These are phyloP conservation scores for Dioscorea alata DNA, from an alignment of 106 monocot genomes.

Conservation along the genomic window DNA sequence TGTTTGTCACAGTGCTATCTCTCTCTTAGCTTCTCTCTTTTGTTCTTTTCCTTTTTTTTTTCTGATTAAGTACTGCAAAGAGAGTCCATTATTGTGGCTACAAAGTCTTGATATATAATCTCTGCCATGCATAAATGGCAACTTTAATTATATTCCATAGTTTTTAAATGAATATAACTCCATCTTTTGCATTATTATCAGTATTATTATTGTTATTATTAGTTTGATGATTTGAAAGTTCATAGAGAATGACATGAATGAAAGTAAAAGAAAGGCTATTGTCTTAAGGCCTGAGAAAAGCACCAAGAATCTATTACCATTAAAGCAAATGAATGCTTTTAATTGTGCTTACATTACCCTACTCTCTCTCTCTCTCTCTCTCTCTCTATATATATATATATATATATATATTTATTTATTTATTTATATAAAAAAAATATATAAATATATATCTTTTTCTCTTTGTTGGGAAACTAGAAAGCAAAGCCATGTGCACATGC, in stretches of 20 bases:
- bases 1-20: too few relatives aligned
- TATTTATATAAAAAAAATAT: too few relatives aligned
- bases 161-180: too few relatives aligned
- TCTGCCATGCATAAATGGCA: background rate
- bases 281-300: background rate
- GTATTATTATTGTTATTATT: too few relatives aligned
- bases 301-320: background rate
- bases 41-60: too few relatives aligned
- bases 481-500: constrained; percentile 25
- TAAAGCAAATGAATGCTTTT: background rate
- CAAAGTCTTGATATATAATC: background rate
- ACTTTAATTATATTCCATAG: background rate
- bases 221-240: too few relatives aligned
- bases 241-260: too few relatives aligned
- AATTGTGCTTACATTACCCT: background rate
- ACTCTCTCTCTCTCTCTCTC: background rate
- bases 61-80: too few relatives aligned
- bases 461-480: constrained; percentile 27
- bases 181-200: too few relatives aligned
- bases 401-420: background rate
- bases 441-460: background rate
- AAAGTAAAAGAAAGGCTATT: too few relatives aligned
- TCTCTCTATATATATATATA: too few relatives aligned
- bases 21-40: too few relatives aligned
- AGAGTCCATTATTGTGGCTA: background rate